Evolutionary conservation across 2,329 filamentous ascomycete genomes (phyloP), one percentile per base, ranked within the genome.

Genomic region (Reticulascus tulasneorum): DNA sequence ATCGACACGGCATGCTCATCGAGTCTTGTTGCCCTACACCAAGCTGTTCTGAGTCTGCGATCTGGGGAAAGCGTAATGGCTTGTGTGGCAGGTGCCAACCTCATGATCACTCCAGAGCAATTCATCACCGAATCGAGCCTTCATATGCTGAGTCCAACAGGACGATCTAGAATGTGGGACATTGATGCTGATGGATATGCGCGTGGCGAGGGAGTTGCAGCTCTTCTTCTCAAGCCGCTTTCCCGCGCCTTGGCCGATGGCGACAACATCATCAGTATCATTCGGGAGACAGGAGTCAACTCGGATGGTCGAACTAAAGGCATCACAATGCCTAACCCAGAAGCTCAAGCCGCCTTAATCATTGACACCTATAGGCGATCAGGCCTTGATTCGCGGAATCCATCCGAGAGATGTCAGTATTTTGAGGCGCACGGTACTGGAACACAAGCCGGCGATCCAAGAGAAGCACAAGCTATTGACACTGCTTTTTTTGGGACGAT

Each of bases 1-100:
- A 58, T 71, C 9, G 64, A 71, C 29, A 69, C 66, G 17, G 67
- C 62, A 17, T 71, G 67, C 47, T 69, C 66, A n/a, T 61, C 61
- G 2, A 61, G 62, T 13, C 35, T 70, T 18, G 57, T 64, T 5
- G 61, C 62, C 6, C 47, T 71, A 1, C 66, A 71, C 44, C 55
- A 60, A 23, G 67, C 63, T 5, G 58, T 55, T 6, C 54, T 62
- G 29, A 55, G 52, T 36, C 47, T 69, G 10, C 52, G 52, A 20
- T 48, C 45, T 29, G 52, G 58, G 3, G 62, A 67, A 33, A 46
- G 44, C 11, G 42, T 47, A 9, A 45, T 43, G 33, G 55, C 54
- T 33, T 48, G 63, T n/a, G 53, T 58, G 31, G 54, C 52, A 20
- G 54, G 54, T 36, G 51, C 49, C 23, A 56, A 57, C 33, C 40